Conservation (phyloP, 1,284 basidiomycete species). For the Cystobasidium pallidum region DNA sequence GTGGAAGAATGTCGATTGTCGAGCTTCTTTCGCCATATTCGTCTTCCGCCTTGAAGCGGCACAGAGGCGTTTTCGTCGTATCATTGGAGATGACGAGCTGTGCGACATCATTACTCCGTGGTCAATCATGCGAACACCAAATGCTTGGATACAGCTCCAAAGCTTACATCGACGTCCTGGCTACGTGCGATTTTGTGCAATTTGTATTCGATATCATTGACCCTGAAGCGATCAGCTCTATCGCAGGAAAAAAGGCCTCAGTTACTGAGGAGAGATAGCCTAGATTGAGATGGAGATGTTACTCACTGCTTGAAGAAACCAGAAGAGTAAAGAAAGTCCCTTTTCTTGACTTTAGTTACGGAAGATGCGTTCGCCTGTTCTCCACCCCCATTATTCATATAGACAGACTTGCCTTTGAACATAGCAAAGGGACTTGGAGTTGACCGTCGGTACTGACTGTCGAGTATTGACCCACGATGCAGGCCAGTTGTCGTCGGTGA, state of each 20-base stretch:
- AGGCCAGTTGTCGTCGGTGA: constrained; percentile 15
- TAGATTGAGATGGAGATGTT: too few species aligned
- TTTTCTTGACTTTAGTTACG: constrained; percentile 4
- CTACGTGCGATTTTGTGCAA: neutral
- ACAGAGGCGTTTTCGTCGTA: constrained; percentile 3
- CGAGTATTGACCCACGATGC: constrained; percentile 7
- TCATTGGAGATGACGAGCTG: constrained; percentile 1
- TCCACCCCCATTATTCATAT: neutral
- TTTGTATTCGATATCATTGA: constrained; percentile 17
- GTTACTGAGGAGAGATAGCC: neutral
- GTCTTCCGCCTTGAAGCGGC: constrained; percentile 5
- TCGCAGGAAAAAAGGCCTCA: neutral
- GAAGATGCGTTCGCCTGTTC: neutral
- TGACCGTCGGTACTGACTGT: neutral
- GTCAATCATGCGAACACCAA: neutral
- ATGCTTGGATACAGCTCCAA: too few species aligned
- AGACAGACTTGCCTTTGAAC: constrained; percentile 7
- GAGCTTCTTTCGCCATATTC: constrained; percentile 7
- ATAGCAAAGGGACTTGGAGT: constrained; percentile 11
- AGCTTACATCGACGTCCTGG: neutral
- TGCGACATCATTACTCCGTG: too few species aligned
- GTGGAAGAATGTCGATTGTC: constrained; percentile 12
- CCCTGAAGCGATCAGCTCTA: constrained; percentile 14
- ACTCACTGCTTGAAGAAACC: constrained; percentile 17
- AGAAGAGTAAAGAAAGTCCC: constrained; percentile 7